Evolutionary conservation across 106 monocot genomes (phyloP), one percentile per base, ranked within the genome.

Genomic region (Narthecium ossifragum): DNA sequence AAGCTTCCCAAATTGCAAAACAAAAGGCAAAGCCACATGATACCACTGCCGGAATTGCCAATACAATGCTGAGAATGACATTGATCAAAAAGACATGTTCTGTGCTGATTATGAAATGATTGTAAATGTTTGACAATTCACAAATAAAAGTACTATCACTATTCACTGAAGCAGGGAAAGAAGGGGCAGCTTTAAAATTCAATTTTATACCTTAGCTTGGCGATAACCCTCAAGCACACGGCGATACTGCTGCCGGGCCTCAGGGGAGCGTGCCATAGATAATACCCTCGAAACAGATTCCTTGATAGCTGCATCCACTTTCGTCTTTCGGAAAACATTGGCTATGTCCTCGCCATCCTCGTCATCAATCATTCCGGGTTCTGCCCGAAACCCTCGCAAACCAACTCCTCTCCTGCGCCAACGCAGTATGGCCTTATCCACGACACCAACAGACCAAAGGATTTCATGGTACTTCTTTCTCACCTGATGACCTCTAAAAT

Each of bases 401-500:
- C 96, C 96, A 53, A 55, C 70, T 24, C 90, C 74, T 55, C 56
- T 78, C 33, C 86, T 75, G 8, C 80, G 86, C 96, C 96, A 98
- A 21, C 96, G 63, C 21, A 98, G 54, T 28, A 90, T 66, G 24
- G 53, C 81, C 61, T 90, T 98, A 34, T 98, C 90, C 28, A 98
- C 46, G 29, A 98, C 58, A 60, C 83, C 39, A 31, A 90, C 96
- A 1, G 75, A 66, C 73, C 76, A 75, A 21, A 72, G 36, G 8
- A 98, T 15, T 18, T 75, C 73, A 33, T 62, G 83, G 45, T 76
- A 96, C 56, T 80, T 86, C 69, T 78, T 90, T 63, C 90, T 80
- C 22, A 71, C 73, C 51, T 84, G 96, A 74, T 90, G 75, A 33
- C 96, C 96, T 77, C 96, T 86, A 39, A 98, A 75, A 67, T 74